phyloP scores from a whole-genome alignment of 208 protist species.

The Herpetomonas muscarum region DNA sequence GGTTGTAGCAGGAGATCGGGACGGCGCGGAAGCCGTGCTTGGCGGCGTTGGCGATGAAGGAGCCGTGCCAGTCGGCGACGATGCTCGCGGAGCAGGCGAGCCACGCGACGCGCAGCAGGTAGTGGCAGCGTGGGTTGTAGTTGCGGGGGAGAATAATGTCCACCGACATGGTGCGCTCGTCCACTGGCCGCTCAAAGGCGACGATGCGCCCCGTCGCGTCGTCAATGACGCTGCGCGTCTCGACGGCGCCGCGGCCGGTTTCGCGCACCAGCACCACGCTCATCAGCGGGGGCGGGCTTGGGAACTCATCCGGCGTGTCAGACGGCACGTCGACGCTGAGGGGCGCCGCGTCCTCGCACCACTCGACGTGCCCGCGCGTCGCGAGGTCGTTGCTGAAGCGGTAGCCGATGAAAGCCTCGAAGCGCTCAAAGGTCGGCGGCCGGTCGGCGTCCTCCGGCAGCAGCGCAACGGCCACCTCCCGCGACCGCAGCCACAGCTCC shows the following conservation, averaged over 20 bases:
- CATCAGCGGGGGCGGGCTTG: slow-evolving; percentile 25
- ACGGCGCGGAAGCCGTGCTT: slow-evolving; percentile 57
- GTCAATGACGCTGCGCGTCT: slow-evolving; percentile 49
- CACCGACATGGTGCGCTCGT: slow-evolving; percentile 61
- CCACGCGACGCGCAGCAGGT: slow-evolving; percentile 67
- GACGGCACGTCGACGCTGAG: slow-evolving; percentile 26
- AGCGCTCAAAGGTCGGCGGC: slow-evolving; percentile 54
- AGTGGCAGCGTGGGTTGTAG: slow-evolving; percentile 61
- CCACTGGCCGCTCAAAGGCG: slow-evolving; percentile 37
- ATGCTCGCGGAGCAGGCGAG: slow-evolving; percentile 64
- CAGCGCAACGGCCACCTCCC: slow-evolving; percentile 63
- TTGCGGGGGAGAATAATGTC: slow-evolving; percentile 49
- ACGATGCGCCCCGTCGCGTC: slow-evolving; percentile 48
- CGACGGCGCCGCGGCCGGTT: slow-evolving; percentile 25
- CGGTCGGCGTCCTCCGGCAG: slow-evolving; percentile 44
- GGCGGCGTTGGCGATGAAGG: slow-evolving; percentile 61
- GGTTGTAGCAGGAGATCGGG: slow-evolving; percentile 42
- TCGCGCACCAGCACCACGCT: slow-evolving; percentile 49
- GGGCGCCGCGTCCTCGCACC: slow-evolving; percentile 26
- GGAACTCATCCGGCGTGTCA: slow-evolving; percentile 17
- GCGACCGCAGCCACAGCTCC: slow-evolving; percentile 33
- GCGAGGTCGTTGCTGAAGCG: slow-evolving; percentile 60
- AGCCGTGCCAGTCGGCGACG: slow-evolving; percentile 67
- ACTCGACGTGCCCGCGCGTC: slow-evolving; percentile 30
- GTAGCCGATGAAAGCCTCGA: slow-evolving; percentile 64